phyloP scores from a whole-genome alignment of 768 basidiomycete species.

The Daedaleopsis sinensis region DNA sequence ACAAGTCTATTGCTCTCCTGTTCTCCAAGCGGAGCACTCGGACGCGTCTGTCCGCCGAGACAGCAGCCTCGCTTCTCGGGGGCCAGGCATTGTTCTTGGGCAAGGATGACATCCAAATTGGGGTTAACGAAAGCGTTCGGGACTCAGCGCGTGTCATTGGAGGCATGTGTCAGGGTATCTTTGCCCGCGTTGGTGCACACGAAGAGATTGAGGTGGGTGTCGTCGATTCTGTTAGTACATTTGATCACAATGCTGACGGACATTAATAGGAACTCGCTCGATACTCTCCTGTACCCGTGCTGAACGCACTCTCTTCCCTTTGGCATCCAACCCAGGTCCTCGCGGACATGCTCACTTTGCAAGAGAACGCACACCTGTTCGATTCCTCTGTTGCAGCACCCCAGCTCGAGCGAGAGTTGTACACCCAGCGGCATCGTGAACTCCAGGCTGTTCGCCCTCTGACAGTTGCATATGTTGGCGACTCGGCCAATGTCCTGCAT shows the following conservation, averaged over 20 bases:
- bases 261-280: slow-evolving; percentile 79
- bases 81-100: slow-evolving; percentile 92
- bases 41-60: slow-evolving; percentile 89
- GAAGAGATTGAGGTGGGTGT: slow-evolving; percentile 80
- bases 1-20: slow-evolving; percentile 85
- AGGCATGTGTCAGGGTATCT: slow-evolving; percentile 95
- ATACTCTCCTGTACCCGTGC: slow-evolving; percentile 89
- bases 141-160: slow-evolving; percentile 90
- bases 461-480: slow-evolving; percentile 92
- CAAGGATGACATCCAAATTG: slow-evolving; percentile 88
- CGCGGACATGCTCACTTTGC: slow-evolving; percentile 89
- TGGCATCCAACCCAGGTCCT: slow-evolving; percentile 98
- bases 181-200: slow-evolving; percentile 94
- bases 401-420: slow-evolving; percentile 2
- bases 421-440: slow-evolving; percentile 4
- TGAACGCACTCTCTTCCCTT: slow-evolving; percentile 93
- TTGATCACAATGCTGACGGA: background rate
- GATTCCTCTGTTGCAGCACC: slow-evolving; percentile 29
- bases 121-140: slow-evolving; percentile 86
- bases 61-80: slow-evolving; percentile 75
- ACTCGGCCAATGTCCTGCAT: slow-evolving; percentile 93
- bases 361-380: slow-evolving; percentile 71
- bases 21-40: slow-evolving; percentile 95
- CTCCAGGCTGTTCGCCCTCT: slow-evolving; percentile 70
- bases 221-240: background rate